Evolutionary conservation across 371 early-diverging fungal species (phyloP), one percentile per base, ranked within the genome.

Genomic region (Rhizomucor miehei): DNA sequence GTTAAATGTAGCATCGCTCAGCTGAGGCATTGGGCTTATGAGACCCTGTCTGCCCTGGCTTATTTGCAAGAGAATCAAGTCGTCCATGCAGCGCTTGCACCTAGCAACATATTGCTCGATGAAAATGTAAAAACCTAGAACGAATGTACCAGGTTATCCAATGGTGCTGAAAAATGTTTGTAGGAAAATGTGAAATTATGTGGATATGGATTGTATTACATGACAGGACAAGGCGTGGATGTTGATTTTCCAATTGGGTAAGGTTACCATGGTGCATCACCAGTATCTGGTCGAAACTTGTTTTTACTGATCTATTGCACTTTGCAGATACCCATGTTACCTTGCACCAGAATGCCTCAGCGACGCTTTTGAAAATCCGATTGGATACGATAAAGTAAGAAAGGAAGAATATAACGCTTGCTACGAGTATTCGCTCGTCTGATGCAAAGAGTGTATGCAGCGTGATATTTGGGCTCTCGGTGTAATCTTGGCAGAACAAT

Each of bases 231-330:
- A 20, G 84, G 84, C 0, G 57, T 55, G 19, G 57, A 84, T 50
- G 82, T 88, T 3, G 84, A 86, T 56, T 86, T 86, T 58, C 85
- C 86, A 1, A 74, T 88, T 51, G 85, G 86, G 75, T 77, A n/a
- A n/a, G n/a, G n/a, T n/a, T n/a, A n/a, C n/a, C n/a, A n/a, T n/a
- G n/a, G n/a, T n/a, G n/a, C n/a, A n/a, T n/a, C n/a, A n/a, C n/a
- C n/a, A n/a, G n/a, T n/a, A n/a, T n/a, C n/a, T n/a, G n/a, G n/a
- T n/a, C n/a, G n/a, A n/a, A n/a, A n/a, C n/a, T n/a, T n/a, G n/a
- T n/a, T n/a, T n/a, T n/a, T n/a, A n/a, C n/a, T n/a, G n/a, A n/a
- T n/a, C n/a, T n/a, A n/a, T n/a, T n/a, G n/a, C 34, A 0, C n/a
- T 39, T 4, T 13, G 3, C 29, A 62, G 65, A 37, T 74, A 73